Evolutionary conservation across 176 grass and related monocot species (phyloP), one percentile per base, ranked within the genome.

Genomic region (Hyparrhenia diplandra): DNA sequence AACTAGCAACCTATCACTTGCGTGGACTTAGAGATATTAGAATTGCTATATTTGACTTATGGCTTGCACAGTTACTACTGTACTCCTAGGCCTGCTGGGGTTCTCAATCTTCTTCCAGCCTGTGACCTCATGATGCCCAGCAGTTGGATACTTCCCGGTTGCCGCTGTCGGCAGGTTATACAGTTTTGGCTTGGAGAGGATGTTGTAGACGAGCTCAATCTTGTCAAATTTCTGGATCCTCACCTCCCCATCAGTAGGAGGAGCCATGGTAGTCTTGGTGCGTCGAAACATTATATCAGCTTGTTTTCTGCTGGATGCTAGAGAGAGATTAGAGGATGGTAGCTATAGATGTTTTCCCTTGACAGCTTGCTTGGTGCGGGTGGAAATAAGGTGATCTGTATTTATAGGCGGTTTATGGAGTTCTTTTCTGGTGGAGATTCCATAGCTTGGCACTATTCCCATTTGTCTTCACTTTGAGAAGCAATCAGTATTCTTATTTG

Each of bases 181-280:
- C 20, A 87, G 20, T 3, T 64, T 70, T 2, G 86, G 74, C 67
- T 73, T 88, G 36, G 45, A 58, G 27, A 83, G n/a, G 4, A 83
- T 42, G 66, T 78, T 87, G 58, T 69, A 31, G 65, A 83, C 66
- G 5, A 61, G 16, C 7, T 82, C 79, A 27, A 88, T 83, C 86
- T 46, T 88, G 11, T 88, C 80, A 6, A 88, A 74, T 43, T 88
- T 88, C 13, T 88, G 80, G 63, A 88, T 75, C 58, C 43, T 64
- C 28, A 88, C 70, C 47, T 86, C 84, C 9, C 62, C 7, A 17
- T 86, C 36, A 1, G 16, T n/a, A n/a, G n/a, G n/a, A n/a, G n/a
- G n/a, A n/a, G n/a, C n/a, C n/a, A n/a, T n/a, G n/a, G n/a, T n/a
- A n/a, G n/a, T n/a, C n/a, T n/a, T n/a, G n/a, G n/a, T n/a, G n/a